Evolutionary conservation across 805 yeast species (phyloP).

Genomic region (Ogataea angusta): DNA sequence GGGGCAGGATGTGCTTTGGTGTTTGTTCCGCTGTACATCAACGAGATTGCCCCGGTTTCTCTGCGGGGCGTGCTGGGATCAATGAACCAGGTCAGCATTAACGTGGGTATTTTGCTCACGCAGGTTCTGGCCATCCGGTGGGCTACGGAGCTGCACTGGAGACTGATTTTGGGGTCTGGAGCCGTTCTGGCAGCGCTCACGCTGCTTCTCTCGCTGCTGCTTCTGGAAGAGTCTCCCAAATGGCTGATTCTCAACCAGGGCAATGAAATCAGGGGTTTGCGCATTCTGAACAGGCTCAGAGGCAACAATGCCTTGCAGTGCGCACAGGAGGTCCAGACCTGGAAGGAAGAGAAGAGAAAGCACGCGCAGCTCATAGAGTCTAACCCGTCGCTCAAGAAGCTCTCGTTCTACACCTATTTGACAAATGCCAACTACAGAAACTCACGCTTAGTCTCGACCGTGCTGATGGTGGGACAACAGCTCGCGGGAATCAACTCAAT

Average conservation of each 20-base stretch:
- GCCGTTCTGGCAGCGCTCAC: conserved; percentile 50
- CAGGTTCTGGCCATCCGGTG: conserved; percentile 70
- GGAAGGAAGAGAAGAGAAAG: conserved; percentile 30
- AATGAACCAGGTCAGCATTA: conserved; percentile 84
- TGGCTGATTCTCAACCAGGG: conserved; percentile 57
- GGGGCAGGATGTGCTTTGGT: conserved; percentile 90
- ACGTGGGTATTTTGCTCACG: conserved; percentile 77
- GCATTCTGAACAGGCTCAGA: conserved; percentile 38
- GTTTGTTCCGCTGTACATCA: conserved; percentile 75
- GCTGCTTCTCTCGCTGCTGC: conserved; percentile 38
- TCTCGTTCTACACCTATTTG: conserved; percentile 44
- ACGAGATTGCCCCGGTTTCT: conserved; percentile 70
- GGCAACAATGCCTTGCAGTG: conserved; percentile 14
- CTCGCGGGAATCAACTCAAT: conserved; percentile 91
- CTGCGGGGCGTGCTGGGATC: conserved; percentile 80
- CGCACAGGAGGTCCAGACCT: conserved; percentile 26
- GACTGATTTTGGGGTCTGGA: conserved; percentile 64
- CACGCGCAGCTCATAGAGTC: conserved; percentile 23
- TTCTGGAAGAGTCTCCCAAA: conserved; percentile 74
- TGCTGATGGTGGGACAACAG: conserved; percentile 81
- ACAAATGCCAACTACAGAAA: conserved; percentile 48
- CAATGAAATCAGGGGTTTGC: conserved; percentile 34
- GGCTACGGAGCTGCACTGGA: conserved; percentile 70
- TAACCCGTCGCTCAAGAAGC: conserved; percentile 19
- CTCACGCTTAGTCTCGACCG: conserved; percentile 64